phyloP scores from a whole-genome alignment of 139 green algal genomes.

The Coelastrella sp. region DNA sequence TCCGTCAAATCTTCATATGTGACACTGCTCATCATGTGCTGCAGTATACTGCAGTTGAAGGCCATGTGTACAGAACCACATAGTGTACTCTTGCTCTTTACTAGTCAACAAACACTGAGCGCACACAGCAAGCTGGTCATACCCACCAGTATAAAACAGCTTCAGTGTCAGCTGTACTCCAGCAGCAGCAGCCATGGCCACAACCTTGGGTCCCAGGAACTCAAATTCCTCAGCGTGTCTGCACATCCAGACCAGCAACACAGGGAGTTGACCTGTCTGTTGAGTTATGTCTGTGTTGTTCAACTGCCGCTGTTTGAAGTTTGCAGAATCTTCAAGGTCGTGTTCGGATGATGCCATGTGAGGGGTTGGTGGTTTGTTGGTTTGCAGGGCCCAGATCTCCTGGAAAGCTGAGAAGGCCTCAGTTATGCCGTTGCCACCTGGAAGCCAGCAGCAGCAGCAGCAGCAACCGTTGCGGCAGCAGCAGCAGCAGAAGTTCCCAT shows the following conservation, averaged over 20 bases:
- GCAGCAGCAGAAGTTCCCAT: neutral
- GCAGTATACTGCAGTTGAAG: neutral
- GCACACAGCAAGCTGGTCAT: neutral
- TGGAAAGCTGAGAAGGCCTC: neutral
- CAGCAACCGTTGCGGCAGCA: too few species aligned
- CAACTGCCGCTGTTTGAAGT: neutral
- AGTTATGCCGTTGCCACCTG: conserved; percentile 23
- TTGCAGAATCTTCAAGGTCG: neutral
- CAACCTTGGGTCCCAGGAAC: neutral
- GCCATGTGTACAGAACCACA: neutral
- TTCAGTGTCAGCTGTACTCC: neutral
- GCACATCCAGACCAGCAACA: neutral
- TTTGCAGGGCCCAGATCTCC: conserved; percentile 2
- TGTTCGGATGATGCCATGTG: neutral
- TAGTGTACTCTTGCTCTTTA: neutral
- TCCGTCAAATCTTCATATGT: too few species aligned
- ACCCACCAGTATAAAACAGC: neutral
- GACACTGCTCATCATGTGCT: neutral
- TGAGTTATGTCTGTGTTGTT: too few species aligned
- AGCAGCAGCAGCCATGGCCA: neutral
- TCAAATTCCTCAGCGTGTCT: neutral
- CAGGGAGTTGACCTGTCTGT: neutral
- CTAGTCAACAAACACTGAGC: neutral
- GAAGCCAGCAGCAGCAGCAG: neutral
- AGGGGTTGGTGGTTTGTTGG: too few species aligned